These are phyloP conservation scores for Beauveria australis DNA, from an alignment of 2,329 filamentous ascomycete species.

Conservation along the genomic window DNA sequence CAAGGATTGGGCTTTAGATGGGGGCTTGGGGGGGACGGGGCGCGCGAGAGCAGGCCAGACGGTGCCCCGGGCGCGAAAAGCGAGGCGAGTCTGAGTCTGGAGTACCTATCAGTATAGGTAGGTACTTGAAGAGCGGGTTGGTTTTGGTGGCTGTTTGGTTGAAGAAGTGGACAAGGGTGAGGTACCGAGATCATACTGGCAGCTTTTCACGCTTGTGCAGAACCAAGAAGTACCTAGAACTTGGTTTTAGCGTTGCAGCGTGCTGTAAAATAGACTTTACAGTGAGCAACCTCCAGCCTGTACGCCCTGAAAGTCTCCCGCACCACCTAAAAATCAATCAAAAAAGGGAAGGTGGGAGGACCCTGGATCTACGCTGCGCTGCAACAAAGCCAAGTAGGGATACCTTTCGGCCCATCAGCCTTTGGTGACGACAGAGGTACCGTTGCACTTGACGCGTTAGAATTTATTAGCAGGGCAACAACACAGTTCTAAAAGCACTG, in stretches of 20 bases:
- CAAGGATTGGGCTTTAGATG: conserved; percentile 2
- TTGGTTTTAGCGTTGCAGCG: background rate
- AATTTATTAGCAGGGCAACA: background rate
- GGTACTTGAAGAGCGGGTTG: background rate
- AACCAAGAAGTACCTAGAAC: background rate
- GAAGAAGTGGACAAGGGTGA: background rate
- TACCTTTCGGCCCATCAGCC: background rate
- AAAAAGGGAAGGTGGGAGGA: background rate
- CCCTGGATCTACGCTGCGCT: background rate
- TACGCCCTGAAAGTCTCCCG: background rate
- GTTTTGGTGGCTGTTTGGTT: background rate
- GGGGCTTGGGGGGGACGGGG: background rate
- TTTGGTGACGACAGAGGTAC: background rate
- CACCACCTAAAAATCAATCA: background rate
- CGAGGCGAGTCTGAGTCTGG: background rate
- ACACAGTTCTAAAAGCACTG: background rate
- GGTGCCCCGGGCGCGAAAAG: background rate
- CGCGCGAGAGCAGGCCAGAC: background rate
- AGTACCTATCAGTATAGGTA: background rate
- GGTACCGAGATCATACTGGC: background rate
- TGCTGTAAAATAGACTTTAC: background rate
- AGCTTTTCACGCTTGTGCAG: background rate
- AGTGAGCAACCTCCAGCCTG: no score
- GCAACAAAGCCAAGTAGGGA: background rate
- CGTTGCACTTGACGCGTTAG: conserved; percentile 4